Percentiles rank a stretch among this genome's conserved stretches.
phyloP scores from a whole-genome alignment of 2,329 filamentous ascomycete species.

The Penicillium sp. region DNA sequence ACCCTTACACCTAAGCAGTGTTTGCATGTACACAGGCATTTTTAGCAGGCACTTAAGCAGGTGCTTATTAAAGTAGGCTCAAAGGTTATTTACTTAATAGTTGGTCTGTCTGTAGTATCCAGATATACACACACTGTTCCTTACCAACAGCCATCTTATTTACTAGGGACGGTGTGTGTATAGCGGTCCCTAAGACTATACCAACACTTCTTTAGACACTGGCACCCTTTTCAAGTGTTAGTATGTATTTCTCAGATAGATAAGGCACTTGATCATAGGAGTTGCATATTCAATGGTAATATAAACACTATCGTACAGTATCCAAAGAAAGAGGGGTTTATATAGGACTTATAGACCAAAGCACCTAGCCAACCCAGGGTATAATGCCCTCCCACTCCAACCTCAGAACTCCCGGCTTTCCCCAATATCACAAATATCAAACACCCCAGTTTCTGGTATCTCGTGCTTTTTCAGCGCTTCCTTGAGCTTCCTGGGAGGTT shows the following conservation, averaged over 20 bases:
- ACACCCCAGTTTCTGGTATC: conserved; percentile 72
- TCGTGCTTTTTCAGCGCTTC: conserved; percentile 72
- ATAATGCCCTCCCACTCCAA: neutral
- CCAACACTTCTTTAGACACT: no score
- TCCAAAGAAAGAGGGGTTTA: neutral
- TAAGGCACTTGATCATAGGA: neutral
- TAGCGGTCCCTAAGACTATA: no score
- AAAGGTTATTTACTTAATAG: no score
- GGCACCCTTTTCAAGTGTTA: neutral
- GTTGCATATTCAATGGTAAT: neutral
- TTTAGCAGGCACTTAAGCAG: no score
- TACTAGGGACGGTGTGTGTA: no score
- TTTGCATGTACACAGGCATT: neutral
- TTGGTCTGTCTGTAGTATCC: no score
- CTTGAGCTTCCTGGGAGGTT: conserved; percentile 75
- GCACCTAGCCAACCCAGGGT: neutral
- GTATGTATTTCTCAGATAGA: neutral
- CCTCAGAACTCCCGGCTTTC: conserved; percentile 76
- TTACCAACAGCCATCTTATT: no score
- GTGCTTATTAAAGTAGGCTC: no score
- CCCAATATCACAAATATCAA: conserved; percentile 83
- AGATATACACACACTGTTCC: no score
- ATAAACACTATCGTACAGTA: neutral
- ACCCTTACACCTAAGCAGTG: no score
- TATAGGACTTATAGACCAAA: neutral